Percentiles rank a stretch among this genome's conserved stretches.
These are phyloP conservation scores for Neophaeococcomyces aloes DNA, from an alignment of 2,329 filamentous ascomycete genomes.

Conservation along the genomic window DNA sequence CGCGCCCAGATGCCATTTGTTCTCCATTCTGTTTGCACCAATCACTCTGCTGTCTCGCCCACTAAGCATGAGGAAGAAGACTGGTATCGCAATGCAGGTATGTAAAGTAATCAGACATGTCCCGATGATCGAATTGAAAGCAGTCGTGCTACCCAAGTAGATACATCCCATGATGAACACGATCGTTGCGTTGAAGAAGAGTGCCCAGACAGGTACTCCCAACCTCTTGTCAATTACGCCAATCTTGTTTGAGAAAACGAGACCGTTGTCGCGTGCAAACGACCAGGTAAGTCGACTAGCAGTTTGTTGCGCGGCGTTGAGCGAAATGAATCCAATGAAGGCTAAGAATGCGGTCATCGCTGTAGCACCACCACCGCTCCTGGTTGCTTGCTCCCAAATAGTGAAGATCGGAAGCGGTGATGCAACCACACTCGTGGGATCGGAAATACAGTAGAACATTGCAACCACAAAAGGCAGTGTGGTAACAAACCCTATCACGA, in stretches of 20 bases:
- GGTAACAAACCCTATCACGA: slow-evolving; percentile 28
- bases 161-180: slow-evolving; percentile 24
- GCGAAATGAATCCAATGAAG: slow-evolving; percentile 15
- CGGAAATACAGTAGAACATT: slow-evolving; percentile 17
- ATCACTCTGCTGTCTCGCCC: slow-evolving; percentile 13
- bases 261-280: slow-evolving; percentile 22
- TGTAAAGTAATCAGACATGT: slow-evolving; percentile 18
- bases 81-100: slow-evolving; percentile 23
- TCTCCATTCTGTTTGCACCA: not conserved
- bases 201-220: slow-evolving; percentile 22
- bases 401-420: slow-evolving; percentile 14
- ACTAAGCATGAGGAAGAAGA: slow-evolving; percentile 22
- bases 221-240: slow-evolving; percentile 14
- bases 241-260: slow-evolving; percentile 15
- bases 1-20: slow-evolving; percentile 15
- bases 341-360: slow-evolving; percentile 15
- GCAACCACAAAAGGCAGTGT: slow-evolving; percentile 17
- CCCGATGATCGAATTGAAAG: slow-evolving; percentile 25
- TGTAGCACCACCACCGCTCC: slow-evolving; percentile 14
- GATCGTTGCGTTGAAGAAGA: slow-evolving; percentile 17
- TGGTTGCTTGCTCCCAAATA: slow-evolving; percentile 19
- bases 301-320: slow-evolving; percentile 24
- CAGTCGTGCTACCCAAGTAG: slow-evolving; percentile 23
- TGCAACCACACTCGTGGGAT: slow-evolving; percentile 12
- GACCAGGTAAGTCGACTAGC: slow-evolving; percentile 25